These are phyloP conservation scores for Boletus rubescentipes DNA, from an alignment of 768 basidiomycete species.

Conservation along the genomic window DNA sequence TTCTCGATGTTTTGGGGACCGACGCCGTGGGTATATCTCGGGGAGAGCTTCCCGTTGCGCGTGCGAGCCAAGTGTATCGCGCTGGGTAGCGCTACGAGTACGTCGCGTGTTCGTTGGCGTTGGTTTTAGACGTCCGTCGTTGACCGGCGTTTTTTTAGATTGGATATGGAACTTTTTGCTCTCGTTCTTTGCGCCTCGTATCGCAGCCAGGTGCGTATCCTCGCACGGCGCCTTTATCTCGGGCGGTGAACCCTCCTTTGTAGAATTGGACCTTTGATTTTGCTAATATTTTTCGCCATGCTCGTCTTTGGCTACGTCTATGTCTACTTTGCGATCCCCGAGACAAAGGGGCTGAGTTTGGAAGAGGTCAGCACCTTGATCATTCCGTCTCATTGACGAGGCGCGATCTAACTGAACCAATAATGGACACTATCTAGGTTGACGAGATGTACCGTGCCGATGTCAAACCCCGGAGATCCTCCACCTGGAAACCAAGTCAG, in stretches of 20 bases:
- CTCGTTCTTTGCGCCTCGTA: constrained; percentile 69
- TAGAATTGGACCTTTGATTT: constrained; percentile 70
- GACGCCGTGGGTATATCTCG: constrained; percentile 74
- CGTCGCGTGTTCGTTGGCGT: neutral
- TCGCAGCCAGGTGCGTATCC: constrained; percentile 47
- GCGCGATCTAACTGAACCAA: neutral
- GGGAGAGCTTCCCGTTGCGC: constrained; percentile 78
- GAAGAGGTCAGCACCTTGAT: constrained; percentile 53
- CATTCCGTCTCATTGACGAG: no score
- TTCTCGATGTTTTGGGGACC: constrained; percentile 79
- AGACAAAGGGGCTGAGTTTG: constrained; percentile 73
- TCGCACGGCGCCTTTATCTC: neutral
- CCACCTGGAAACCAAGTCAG: constrained; percentile 51
- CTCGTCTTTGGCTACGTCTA: constrained; percentile 68
- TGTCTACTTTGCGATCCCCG: constrained; percentile 78
- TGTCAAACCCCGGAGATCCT: constrained; percentile 63
- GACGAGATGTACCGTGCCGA: constrained; percentile 70
- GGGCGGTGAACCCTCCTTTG: neutral
- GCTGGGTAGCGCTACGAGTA: constrained; percentile 59
- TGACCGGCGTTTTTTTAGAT: constrained; percentile 24
- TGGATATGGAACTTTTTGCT: constrained; percentile 78
- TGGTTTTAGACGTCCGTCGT: neutral
- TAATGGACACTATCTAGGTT: constrained; percentile 42
- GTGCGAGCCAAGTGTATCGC: constrained; percentile 76
- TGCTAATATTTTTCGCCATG: constrained; percentile 80